phyloP scores from a whole-genome alignment of 139 green algal species.

The Chlamydomonas incerta region DNA sequence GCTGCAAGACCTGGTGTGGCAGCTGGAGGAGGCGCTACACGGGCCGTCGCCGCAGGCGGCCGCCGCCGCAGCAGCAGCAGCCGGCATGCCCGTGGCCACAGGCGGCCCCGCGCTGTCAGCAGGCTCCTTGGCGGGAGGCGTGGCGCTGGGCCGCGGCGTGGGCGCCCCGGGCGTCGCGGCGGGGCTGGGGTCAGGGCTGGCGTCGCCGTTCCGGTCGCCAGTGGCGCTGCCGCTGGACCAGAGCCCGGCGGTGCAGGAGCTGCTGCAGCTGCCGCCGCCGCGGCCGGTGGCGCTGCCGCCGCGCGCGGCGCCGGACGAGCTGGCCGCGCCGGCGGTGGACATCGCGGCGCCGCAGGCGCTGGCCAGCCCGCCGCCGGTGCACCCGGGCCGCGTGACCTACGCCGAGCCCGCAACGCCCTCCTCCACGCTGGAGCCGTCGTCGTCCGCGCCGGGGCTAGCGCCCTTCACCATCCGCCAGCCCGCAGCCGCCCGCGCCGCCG shows the following conservation, averaged over 20 bases:
- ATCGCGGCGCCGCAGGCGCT: not conserved
- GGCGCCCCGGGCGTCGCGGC: not conserved
- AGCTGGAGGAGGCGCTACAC: slow-evolving; percentile 68
- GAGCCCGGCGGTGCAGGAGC: slow-evolving; percentile 38
- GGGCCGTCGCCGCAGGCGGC: not conserved
- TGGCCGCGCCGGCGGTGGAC: not conserved
- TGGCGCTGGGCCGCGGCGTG: not conserved
- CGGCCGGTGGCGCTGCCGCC: not conserved
- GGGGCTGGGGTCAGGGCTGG: not conserved
- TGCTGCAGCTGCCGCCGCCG: slow-evolving; percentile 29
- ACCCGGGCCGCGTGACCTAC: slow-evolving; percentile 9
- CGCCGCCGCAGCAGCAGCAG: no score
- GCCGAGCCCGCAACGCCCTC: not conserved
- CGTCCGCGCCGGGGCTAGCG: not conserved
- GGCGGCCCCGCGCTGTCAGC: no score
- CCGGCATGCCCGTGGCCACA: no score
- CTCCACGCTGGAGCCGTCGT: not conserved
- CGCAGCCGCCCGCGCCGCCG: not conserved
- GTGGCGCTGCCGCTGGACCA: slow-evolving; percentile 12
- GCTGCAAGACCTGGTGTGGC: slow-evolving; percentile 67
- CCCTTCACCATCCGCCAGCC: slow-evolving; percentile 10
- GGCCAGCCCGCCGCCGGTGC: not conserved
- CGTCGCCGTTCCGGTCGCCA: not conserved
- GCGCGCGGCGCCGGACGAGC: not conserved
- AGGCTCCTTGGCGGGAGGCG: no score